phyloP scores from a whole-genome alignment of 108 stramenopile species.

The Schizochytrium sp. region DNA sequence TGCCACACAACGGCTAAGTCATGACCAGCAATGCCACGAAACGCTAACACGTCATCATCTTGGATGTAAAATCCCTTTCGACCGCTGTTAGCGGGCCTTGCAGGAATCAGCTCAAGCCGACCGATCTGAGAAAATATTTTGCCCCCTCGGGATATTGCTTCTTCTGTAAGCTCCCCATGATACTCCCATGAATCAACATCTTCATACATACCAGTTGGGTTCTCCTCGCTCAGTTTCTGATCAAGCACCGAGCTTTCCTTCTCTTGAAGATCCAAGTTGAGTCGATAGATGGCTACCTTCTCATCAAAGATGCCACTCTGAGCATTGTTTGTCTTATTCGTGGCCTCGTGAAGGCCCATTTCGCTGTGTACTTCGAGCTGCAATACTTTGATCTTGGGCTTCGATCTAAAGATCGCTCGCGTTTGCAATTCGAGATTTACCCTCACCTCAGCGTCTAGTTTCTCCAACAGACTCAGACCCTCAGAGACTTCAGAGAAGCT shows the following conservation, averaged over 20 bases:
- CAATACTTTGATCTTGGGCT: no score
- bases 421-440: no score
- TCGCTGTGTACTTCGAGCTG: no score
- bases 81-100: background rate
- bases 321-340: no score
- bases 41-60: background rate
- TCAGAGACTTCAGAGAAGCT: no score
- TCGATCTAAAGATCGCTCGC: no score
- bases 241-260: constrained; percentile 23
- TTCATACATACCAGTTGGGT: background rate
- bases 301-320: background rate
- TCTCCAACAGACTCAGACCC: no score
- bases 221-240: background rate
- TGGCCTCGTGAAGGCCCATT: no score
- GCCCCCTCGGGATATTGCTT: background rate
- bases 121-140: background rate
- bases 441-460: no score
- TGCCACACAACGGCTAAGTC: constrained; percentile 43
- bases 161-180: background rate
- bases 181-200: background rate
- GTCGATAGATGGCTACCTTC: background rate
- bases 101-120: background rate
- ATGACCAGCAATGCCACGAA: constrained; percentile 39
- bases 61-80: background rate
- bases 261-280: background rate